Conservation (phyloP, 495 filamentous ascomycete species). For the Cryomyces minteri region DNA sequence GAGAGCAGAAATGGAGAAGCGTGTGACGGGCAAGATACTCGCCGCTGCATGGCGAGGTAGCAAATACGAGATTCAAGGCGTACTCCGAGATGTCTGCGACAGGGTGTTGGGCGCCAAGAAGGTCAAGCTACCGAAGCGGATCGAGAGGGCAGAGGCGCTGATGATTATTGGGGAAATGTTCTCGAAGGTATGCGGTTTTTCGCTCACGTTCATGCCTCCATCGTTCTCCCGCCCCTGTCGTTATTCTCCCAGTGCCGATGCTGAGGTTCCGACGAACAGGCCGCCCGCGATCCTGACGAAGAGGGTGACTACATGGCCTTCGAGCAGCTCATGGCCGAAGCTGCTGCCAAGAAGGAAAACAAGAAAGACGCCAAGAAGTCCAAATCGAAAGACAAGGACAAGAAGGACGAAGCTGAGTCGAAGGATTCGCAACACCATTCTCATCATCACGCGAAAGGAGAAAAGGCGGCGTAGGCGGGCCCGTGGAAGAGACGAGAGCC, state of each 20-base stretch:
- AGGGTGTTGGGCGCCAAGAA: slow-evolving; percentile 54
- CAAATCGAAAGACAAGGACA: slow-evolving; percentile 44
- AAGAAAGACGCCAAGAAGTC: slow-evolving; percentile 40
- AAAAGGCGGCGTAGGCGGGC: not conserved
- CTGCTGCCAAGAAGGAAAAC: slow-evolving; percentile 77
- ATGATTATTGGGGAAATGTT: slow-evolving; percentile 79
- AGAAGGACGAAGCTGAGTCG: slow-evolving; percentile 22
- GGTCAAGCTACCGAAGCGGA: slow-evolving; percentile 61
- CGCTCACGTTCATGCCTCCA: not conserved
- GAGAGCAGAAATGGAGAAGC: slow-evolving; percentile 86
- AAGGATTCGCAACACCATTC: not conserved
- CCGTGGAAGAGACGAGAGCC: too few species aligned
- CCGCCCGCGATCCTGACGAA: slow-evolving; percentile 79
- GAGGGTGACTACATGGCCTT: slow-evolving; percentile 98
- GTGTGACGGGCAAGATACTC: slow-evolving; percentile 95
- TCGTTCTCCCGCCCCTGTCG: not conserved
- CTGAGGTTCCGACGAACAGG: slow-evolving; percentile 29
- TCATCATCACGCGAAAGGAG: not conserved
- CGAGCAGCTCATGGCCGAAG: slow-evolving; percentile 93
- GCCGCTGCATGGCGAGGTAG: slow-evolving; percentile 93
- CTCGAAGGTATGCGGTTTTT: slow-evolving; percentile 41
- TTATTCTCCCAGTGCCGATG: slow-evolving; percentile 7
- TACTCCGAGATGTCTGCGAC: slow-evolving; percentile 70
- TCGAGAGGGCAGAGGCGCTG: slow-evolving; percentile 81
- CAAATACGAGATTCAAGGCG: slow-evolving; percentile 96